A percentile compares a stretch with the other conserved stretches of the same genome.
Evolutionary conservation across 805 yeast species (phyloP).

Genomic region (Saccharomycodes ludwigii): DNA sequence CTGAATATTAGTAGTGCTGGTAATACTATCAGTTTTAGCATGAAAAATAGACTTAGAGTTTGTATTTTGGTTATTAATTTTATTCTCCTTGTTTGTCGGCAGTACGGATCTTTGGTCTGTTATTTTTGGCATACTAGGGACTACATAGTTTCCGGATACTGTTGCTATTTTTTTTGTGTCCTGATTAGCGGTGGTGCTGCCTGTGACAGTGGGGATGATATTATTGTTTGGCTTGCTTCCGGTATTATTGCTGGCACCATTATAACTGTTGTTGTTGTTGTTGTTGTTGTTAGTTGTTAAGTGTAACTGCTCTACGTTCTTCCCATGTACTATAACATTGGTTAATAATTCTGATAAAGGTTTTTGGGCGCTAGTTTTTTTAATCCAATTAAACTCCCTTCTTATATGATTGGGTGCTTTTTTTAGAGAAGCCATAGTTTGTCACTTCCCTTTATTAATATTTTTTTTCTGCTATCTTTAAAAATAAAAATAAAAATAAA

Average conservation of each 20-base stretch:
- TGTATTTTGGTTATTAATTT: too few relatives aligned
- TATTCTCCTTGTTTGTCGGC: too few relatives aligned
- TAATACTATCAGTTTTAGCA: too few relatives aligned
- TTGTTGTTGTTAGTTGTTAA: not conserved
- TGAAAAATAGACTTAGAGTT: too few relatives aligned
- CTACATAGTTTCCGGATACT: too few relatives aligned
- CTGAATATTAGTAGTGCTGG: too few relatives aligned
- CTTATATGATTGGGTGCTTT: slow-evolving; percentile 23
- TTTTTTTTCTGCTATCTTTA: too few relatives aligned
- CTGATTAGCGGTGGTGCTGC: not conserved
- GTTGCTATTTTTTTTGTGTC: not conserved
- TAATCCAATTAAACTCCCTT: slow-evolving; percentile 22
- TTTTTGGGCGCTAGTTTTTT: slow-evolving; percentile 12
- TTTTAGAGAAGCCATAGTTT: too few relatives aligned
- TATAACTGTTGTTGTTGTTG: not conserved
- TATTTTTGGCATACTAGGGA: too few relatives aligned
- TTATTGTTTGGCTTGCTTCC: not conserved
- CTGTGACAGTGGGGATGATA: not conserved
- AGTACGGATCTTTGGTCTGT: too few relatives aligned
- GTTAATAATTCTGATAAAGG: slow-evolving; percentile 1
- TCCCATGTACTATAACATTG: slow-evolving; percentile 1
- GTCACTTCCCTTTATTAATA: too few relatives aligned
- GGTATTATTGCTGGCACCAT: not conserved
- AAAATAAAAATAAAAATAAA: too few relatives aligned
- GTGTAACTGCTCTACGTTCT: not conserved